Conservation (phyloP, 2,329 filamentous ascomycete species). For the Hortaea sp. region DNA sequence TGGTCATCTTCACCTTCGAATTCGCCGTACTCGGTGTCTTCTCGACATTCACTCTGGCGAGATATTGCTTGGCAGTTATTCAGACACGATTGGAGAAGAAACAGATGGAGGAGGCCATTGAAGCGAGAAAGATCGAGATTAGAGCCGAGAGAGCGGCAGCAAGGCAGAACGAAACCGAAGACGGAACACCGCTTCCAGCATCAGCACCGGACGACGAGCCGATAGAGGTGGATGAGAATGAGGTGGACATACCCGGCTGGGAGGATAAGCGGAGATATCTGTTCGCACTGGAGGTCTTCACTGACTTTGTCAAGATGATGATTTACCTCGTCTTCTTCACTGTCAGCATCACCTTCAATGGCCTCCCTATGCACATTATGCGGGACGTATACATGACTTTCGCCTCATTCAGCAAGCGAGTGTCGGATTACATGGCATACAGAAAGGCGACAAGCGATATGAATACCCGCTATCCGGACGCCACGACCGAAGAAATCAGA, state of each 20-base stretch:
- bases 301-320: conserved; percentile 81
- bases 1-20: conserved; percentile 99
- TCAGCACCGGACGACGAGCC: conserved; percentile 50
- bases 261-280: conserved; percentile 91
- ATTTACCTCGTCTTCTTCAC: conserved; percentile 89
- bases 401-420: conserved; percentile 78
- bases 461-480: conserved; percentile 82
- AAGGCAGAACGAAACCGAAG: conserved; percentile 26
- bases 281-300: conserved; percentile 67
- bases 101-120: conserved; percentile 61
- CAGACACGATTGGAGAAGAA: conserved; percentile 66
- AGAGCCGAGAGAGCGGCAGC: conserved; percentile 42
- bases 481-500: conserved; percentile 72
- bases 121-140: conserved; percentile 59
- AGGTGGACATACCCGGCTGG: conserved; percentile 93
- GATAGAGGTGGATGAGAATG: conserved; percentile 74
- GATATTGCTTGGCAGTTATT: conserved; percentile 68
- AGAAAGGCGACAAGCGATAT: conserved; percentile 87
- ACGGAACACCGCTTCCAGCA: conserved; percentile 25
- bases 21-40: conserved; percentile 79
- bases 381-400: conserved; percentile 91
- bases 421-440: conserved; percentile 83
- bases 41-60: conserved; percentile 65
- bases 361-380: conserved; percentile 92
- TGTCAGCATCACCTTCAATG: conserved; percentile 88